Evolutionary conservation across 176 grass and related monocot genomes (phyloP), one percentile per base, ranked within the genome.

Genomic region (Guadua angustifolia): DNA sequence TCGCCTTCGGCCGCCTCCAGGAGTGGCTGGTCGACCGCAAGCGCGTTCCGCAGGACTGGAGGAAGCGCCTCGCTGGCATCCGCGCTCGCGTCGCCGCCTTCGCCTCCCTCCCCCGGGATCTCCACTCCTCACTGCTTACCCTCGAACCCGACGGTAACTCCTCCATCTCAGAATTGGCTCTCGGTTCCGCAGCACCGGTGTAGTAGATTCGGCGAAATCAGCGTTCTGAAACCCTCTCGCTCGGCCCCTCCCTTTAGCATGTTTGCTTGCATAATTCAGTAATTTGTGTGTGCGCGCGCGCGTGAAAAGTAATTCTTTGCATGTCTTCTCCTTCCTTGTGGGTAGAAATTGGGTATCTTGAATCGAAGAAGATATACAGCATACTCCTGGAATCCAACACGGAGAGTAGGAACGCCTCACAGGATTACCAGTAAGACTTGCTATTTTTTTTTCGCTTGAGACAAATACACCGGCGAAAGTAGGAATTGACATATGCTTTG

Each of bases 11-110:
- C 71, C 93, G 93, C 80, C 91, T 99, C 22, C 91, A 89, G 89
- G 96, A 99, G 91, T 99, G 96, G 96, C 84, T 98, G 72, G 96
- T 98, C 73, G 96, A 95, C 89, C 93, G 96, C 57, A 95, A 94
- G 93, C 90, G 83, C 66, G 92, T 98, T 47, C 92, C 95, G 38
- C 89, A 90, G 36, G 95, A 98, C 86, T 95, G 95, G 95, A 89
- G 92, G 88, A 98, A 98, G 84, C 88, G 90, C 57, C 73, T 95
- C 35, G 85, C 56, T 74, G 45, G 79, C 22, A 74, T 93, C 64
- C 90, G 89, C 47, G 85, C 92, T 39, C 88, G 92, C 45, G 68
- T 94, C 79, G 83, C 96, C 3, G 89, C 91, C 55, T 92, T 87
- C 80, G 7, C 88, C 12, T 75, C 83, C 2, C 87, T 99, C 35